phyloP scores from a whole-genome alignment of 495 filamentous ascomycete species.

The Xylaria flabelliformis region DNA sequence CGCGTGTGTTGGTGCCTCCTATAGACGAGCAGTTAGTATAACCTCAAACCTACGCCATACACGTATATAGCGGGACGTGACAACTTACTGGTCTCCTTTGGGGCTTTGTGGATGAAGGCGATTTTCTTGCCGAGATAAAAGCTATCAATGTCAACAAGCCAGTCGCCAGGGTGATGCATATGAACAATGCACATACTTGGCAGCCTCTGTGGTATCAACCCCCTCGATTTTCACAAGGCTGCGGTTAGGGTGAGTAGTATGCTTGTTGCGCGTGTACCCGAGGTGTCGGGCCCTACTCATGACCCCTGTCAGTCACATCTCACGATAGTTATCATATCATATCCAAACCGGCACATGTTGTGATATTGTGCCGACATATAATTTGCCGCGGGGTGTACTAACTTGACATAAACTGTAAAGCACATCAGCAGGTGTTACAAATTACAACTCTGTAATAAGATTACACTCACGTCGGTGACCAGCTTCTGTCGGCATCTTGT shows the following conservation, averaged over 20 bases:
- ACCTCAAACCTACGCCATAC: not conserved
- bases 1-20: conserved; percentile 85
- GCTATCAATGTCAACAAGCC: conserved; percentile 46
- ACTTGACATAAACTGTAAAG: conserved; percentile 84
- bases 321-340: too few relatives aligned
- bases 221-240: conserved; percentile 92
- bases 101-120: conserved; percentile 91
- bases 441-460: not conserved
- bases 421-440: not conserved
- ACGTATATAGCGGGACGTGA: not conserved
- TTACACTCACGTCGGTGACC: conserved; percentile 76
- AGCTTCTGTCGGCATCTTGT: conserved; percentile 78
- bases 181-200: conserved; percentile 63
- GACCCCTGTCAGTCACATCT: conserved; percentile 38
- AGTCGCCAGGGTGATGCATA: not conserved
- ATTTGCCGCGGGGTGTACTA: conserved; percentile 56
- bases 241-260: conserved; percentile 79
- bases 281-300: conserved; percentile 77
- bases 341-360: not conserved
- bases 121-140: conserved; percentile 93
- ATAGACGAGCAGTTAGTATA: not conserved
- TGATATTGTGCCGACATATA: not conserved
- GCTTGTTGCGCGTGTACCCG: conserved; percentile 87
- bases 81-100: conserved; percentile 71
- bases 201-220: conserved; percentile 80